Evolutionary conservation across 108 stramenopile genomes (phyloP).

Genomic region (Thalassiosira profunda): DNA sequence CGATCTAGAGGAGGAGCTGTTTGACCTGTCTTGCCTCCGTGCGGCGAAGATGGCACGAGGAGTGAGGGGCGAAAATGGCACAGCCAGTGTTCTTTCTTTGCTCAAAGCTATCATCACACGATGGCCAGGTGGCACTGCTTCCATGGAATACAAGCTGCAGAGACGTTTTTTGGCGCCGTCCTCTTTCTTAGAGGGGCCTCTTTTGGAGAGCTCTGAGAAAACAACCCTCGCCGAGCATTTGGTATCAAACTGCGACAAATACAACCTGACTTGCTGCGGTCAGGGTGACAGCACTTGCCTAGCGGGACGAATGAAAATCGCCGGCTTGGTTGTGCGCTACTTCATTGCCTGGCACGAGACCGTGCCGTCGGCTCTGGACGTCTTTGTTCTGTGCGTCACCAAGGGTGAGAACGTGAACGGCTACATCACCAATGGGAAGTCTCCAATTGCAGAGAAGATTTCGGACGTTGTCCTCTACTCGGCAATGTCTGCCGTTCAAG

Average conservation of each 20-base stretch:
- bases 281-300: constrained; percentile 14
- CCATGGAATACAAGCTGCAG: constrained; percentile 26
- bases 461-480: constrained; percentile 29
- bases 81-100: constrained; percentile 12
- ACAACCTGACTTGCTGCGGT: constrained; percentile 28
- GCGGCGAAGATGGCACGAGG: constrained; percentile 1
- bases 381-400: constrained; percentile 39
- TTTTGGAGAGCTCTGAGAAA: constrained; percentile 21
- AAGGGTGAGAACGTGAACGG: constrained; percentile 33
- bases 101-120: constrained; percentile 11
- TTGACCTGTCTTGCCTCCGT: constrained; percentile 34
- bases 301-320: constrained; percentile 21
- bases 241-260: constrained; percentile 1
- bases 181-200: constrained; percentile 20
- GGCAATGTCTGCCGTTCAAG: constrained; percentile 32
- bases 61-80: constrained; percentile 1
- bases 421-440: constrained; percentile 33
- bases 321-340: constrained; percentile 30
- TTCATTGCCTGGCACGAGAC: constrained; percentile 50
- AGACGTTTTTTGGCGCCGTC: constrained; percentile 37
- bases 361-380: constrained; percentile 27
- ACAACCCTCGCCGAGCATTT: constrained; percentile 25
- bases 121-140: constrained; percentile 4
- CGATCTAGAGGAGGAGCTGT: constrained; percentile 20
- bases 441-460: constrained; percentile 28